phyloP scores from a whole-genome alignment of 805 yeast genomes.

The Wickerhamiella azyma region DNA sequence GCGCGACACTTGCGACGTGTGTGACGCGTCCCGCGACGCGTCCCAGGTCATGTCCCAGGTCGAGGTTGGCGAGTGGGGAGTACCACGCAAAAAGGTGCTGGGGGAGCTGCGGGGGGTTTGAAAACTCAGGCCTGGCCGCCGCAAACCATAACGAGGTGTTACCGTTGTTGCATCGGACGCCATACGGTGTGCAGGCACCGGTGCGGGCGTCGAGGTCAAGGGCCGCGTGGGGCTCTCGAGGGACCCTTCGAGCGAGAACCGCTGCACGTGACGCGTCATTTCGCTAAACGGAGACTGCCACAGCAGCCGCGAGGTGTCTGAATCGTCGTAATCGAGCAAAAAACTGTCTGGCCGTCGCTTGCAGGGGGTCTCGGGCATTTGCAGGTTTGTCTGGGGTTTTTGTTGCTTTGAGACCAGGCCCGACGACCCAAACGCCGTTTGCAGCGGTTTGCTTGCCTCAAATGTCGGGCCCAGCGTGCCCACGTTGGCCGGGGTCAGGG shows the following conservation, averaged over 20 bases:
- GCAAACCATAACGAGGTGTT: conserved; percentile 5
- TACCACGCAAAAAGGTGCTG: neutral
- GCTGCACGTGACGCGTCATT: conserved; percentile 2
- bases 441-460: conserved; percentile 67
- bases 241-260: conserved; percentile 5
- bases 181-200: conserved; percentile 1
- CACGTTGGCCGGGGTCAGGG: conserved; percentile 8
- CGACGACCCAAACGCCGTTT: conserved; percentile 65
- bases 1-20: neutral
- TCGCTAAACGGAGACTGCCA: conserved; percentile 5
- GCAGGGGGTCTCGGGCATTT: conserved; percentile 51
- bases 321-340: conserved; percentile 3
- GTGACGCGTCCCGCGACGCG: conserved; percentile 2
- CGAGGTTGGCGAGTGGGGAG: neutral
- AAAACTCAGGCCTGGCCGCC: conserved; percentile 5
- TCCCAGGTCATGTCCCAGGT: neutral
- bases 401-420: conserved; percentile 47
- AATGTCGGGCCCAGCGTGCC: conserved; percentile 31
- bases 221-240: conserved; percentile 7
- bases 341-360: conserved; percentile 22
- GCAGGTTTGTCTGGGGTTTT: conserved; percentile 24
- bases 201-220: conserved; percentile 3
- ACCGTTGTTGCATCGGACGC: conserved; percentile 4
- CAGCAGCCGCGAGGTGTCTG: conserved; percentile 1
- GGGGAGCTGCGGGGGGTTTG: neutral